Evolutionary conservation across 495 filamentous ascomycete species (phyloP).

Genomic region (Lasiosphaeria ovina): DNA sequence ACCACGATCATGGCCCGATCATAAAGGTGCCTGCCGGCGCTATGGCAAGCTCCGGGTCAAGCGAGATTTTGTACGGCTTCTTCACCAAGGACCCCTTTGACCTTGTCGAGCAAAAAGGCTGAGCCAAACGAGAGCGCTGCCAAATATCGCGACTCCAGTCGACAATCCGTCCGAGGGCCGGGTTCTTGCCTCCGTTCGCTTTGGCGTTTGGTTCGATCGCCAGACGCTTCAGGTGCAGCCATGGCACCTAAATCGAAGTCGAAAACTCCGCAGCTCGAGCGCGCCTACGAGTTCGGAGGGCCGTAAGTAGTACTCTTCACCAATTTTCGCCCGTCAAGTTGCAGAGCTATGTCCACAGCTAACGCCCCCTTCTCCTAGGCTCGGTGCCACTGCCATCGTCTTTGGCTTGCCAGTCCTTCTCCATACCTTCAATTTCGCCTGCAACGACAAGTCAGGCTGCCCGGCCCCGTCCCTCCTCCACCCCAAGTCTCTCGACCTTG

Average conservation of each 20-base stretch:
- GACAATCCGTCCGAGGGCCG: not conserved
- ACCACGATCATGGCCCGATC: no score
- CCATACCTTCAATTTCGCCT: conserved; percentile 76
- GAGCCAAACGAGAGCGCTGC: no score
- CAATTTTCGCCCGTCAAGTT: not conserved
- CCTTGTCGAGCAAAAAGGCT: no score
- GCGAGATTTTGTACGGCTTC: no score
- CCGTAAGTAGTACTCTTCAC: conserved; percentile 62
- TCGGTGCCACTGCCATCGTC: conserved; percentile 70
- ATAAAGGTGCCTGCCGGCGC: no score
- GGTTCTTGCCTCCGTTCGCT: not conserved
- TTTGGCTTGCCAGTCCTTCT: conserved; percentile 73
- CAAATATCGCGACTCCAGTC: no score
- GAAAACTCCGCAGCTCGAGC: conserved; percentile 14
- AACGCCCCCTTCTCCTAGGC: conserved; percentile 44
- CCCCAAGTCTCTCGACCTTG: conserved; percentile 67
- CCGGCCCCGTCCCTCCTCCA: conserved; percentile 81
- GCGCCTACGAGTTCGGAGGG: conserved; percentile 79
- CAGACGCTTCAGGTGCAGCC: conserved; percentile 8
- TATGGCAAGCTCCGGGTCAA: no score
- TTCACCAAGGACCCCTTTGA: no score
- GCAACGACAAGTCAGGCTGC: conserved; percentile 90
- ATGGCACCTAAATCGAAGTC: conserved; percentile 28
- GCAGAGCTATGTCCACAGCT: not conserved
- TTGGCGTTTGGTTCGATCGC: no score